phyloP scores from a whole-genome alignment of 2,329 filamentous ascomycete genomes.

The Torrubiellomyces zombiae region DNA sequence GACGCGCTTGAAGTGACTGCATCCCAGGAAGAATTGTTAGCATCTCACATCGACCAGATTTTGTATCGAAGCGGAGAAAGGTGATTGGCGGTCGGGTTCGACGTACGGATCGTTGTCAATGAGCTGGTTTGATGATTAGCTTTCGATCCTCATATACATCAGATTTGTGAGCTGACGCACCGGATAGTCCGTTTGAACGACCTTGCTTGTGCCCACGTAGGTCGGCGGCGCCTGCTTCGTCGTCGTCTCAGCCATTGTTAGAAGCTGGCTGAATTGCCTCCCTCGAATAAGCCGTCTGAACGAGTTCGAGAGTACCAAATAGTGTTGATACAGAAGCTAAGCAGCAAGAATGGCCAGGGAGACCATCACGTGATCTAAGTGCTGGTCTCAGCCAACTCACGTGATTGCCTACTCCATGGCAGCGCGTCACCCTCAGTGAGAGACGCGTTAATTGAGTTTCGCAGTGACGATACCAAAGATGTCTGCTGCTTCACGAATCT shows the following conservation, averaged over 20 bases:
- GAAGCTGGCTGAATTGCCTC: too few relatives aligned
- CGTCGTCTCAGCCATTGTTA: conserved; percentile 22
- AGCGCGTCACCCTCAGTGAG: too few relatives aligned
- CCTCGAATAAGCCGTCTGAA: too few relatives aligned
- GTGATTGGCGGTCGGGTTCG: too few relatives aligned
- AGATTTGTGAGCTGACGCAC: conserved; percentile 35
- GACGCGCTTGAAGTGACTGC: conserved; percentile 80
- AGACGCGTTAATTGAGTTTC: conserved; percentile 7
- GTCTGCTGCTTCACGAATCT: too few relatives aligned
- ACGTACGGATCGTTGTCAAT: conserved; percentile 96
- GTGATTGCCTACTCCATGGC: conserved; percentile 1
- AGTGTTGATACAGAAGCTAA: too few relatives aligned
- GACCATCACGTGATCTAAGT: conserved; percentile 15
- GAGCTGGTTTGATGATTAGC: conserved; percentile 44
- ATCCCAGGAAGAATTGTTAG: conserved; percentile 15
- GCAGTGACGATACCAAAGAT: not conserved
- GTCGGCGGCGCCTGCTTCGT: conserved; percentile 19
- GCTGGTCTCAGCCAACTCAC: not conserved
- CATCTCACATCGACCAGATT: conserved; percentile 3
- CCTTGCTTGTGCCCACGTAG: conserved; percentile 43
- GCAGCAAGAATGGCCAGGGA: too few relatives aligned
- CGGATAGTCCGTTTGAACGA: conserved; percentile 68
- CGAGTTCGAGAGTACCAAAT: too few relatives aligned
- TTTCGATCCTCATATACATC: conserved; percentile 6
- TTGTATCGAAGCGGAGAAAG: too few relatives aligned